Evolutionary conservation across 106 monocot species (phyloP).

Genomic region (Acanthochlamys bracteata): DNA sequence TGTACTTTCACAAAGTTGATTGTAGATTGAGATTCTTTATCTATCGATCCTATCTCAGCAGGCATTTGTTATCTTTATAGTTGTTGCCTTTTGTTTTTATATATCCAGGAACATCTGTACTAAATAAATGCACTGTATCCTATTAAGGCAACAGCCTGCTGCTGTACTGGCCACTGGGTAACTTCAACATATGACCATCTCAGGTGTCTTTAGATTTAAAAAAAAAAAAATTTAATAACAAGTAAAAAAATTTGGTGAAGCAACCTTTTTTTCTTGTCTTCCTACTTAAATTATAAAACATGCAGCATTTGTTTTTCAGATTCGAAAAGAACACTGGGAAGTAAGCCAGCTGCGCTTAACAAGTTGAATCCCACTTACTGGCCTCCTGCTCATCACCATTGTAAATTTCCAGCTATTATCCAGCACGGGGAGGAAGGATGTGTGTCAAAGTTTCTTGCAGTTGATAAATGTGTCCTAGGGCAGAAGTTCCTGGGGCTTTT

Average conservation of each 20-base stretch:
- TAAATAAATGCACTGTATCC: no score
- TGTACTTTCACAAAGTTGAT: no score
- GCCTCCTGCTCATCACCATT: slow-evolving; percentile 96
- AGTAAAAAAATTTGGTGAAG: not conserved
- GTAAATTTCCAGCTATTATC: slow-evolving; percentile 81
- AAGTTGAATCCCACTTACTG: slow-evolving; percentile 74
- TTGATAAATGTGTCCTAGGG: slow-evolving; percentile 82
- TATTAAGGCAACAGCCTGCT: no score
- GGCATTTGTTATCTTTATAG: no score
- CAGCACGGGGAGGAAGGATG: slow-evolving; percentile 76
- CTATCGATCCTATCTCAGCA: no score
- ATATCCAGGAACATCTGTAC: no score
- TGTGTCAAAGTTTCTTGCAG: slow-evolving; percentile 87
- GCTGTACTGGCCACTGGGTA: no score
- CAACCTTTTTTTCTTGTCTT: not conserved
- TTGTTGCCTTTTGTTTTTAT: no score
- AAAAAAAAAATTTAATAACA: no score
- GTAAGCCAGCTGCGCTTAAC: slow-evolving; percentile 70
- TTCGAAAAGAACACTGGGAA: slow-evolving; percentile 66
- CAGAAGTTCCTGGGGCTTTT: slow-evolving; percentile 67
- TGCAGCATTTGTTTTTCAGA: slow-evolving; percentile 33
- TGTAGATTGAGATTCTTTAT: no score
- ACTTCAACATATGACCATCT: no score
- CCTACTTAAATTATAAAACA: not conserved
- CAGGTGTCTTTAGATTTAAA: no score